Evolutionary conservation across 2,329 filamentous ascomycete species (phyloP).

Genomic region (Cercospora zeina): DNA sequence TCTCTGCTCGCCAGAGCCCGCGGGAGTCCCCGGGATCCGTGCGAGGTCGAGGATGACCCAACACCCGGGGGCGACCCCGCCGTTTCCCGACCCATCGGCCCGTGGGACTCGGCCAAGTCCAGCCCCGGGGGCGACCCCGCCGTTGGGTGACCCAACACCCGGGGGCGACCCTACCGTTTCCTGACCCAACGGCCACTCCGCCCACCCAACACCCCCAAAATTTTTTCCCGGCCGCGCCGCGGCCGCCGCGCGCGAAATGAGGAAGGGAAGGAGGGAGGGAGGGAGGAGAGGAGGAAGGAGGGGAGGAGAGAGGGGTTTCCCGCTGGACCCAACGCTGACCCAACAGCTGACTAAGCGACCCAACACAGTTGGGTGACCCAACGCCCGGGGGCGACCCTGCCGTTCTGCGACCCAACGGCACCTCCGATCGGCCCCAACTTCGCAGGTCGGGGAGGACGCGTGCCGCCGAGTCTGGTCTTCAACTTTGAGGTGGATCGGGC

Average conservation of each 20-base stretch:
- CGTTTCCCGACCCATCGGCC: not conserved
- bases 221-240: conserved; percentile 1
- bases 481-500: not conserved
- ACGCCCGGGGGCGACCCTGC: not conserved
- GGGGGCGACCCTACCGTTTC: conserved; percentile 1
- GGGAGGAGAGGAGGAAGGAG: not conserved
- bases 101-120: not conserved
- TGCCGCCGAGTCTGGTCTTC: not conserved
- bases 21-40: not conserved
- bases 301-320: not conserved
- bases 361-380: not conserved
- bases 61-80: conserved; percentile 8
- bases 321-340: not conserved
- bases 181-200: not conserved
- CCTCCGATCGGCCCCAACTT: not conserved
- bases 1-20: not conserved
- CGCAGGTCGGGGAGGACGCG: not conserved
- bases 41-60: not conserved
- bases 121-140: not conserved
- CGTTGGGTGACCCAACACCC: not conserved
- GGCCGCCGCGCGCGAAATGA: not conserved
- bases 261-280: not conserved
- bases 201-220: conserved; percentile 8
- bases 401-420: not conserved
- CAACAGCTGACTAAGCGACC: conserved; percentile 1